Percentiles rank a stretch among this genome's conserved stretches.
phyloP scores from a whole-genome alignment of 2,329 filamentous ascomycete species.

The Davidsoniella eucalypti region DNA sequence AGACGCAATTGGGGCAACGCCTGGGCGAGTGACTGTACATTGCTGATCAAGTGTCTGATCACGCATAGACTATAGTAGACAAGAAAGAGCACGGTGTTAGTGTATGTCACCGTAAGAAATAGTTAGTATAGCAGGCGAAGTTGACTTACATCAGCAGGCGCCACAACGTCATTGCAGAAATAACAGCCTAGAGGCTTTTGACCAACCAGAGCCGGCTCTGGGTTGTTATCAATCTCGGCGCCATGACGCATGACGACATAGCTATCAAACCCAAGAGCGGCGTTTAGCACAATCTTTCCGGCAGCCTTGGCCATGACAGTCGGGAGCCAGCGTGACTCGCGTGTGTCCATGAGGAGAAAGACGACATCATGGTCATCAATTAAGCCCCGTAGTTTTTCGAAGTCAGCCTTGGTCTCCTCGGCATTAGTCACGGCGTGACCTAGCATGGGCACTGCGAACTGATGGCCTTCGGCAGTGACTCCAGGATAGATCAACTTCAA shows the following conservation, averaged over 20 bases:
- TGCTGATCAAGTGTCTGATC: conserved; percentile 94
- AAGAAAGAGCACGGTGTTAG: neutral
- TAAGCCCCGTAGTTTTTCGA: conserved; percentile 54
- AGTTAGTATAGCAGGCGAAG: conserved; percentile 1
- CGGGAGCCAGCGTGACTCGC: conserved; percentile 88
- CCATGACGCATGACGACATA: conserved; percentile 97
- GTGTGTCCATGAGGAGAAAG: conserved; percentile 92
- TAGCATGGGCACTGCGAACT: conserved; percentile 83
- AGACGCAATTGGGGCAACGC: conserved; percentile 82
- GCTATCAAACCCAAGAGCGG: conserved; percentile 87
- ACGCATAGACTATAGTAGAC: conserved; percentile 55
- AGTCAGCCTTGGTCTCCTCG: conserved; percentile 52
- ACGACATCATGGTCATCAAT: conserved; percentile 79
- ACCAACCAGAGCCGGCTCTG: conserved; percentile 42
- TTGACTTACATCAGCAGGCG: conserved; percentile 68
- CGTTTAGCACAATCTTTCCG: conserved; percentile 92
- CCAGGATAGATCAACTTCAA: conserved; percentile 80
- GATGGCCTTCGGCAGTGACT: conserved; percentile 64
- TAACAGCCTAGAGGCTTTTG: conserved; percentile 74
- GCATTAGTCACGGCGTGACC: conserved; percentile 64
- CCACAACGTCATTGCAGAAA: conserved; percentile 96
- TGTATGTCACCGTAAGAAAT: conserved; percentile 15
- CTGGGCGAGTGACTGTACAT: conserved; percentile 90
- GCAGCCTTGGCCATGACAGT: conserved; percentile 90
- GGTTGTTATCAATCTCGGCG: conserved; percentile 32